Conservation (phyloP, 1,139 yeast species). For the Waltiozyma sp. region DNA sequence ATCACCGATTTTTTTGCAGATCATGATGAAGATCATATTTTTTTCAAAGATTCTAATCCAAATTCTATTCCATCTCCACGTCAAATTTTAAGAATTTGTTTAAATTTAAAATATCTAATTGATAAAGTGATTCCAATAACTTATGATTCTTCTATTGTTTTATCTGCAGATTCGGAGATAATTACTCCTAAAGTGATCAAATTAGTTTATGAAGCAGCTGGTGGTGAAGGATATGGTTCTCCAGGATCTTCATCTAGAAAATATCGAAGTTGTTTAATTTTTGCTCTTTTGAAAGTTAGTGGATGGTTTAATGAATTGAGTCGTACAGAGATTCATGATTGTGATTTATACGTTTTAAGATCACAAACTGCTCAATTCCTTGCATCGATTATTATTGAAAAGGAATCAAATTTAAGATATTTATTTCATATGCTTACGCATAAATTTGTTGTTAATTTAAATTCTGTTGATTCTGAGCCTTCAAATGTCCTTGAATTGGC, state of each 20-base stretch:
- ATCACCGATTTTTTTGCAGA: not conserved
- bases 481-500: constrained; percentile 72
- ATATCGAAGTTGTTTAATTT: constrained; percentile 58
- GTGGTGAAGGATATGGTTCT: constrained; percentile 60
- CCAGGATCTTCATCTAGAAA: constrained; percentile 45
- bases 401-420: constrained; percentile 45
- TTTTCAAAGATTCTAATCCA: not conserved
- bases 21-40: not conserved
- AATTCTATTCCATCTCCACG: constrained; percentile 41
- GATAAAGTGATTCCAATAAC: constrained; percentile 63
- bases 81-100: constrained; percentile 62
- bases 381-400: constrained; percentile 61
- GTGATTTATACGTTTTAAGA: constrained; percentile 48
- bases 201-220: constrained; percentile 66
- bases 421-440: constrained; percentile 73
- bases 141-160: constrained; percentile 38
- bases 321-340: constrained; percentile 53
- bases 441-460: constrained; percentile 54
- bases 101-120: constrained; percentile 60
- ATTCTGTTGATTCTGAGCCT: constrained; percentile 53
- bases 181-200: constrained; percentile 47
- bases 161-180: constrained; percentile 50
- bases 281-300: constrained; percentile 63
- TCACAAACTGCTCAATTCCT: constrained; percentile 62
- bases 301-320: constrained; percentile 66